Percentiles rank a stretch among this genome's conserved stretches.
Evolutionary conservation across 1,139 yeast genomes (phyloP).

Genomic region (Lodderomyces theae): DNA sequence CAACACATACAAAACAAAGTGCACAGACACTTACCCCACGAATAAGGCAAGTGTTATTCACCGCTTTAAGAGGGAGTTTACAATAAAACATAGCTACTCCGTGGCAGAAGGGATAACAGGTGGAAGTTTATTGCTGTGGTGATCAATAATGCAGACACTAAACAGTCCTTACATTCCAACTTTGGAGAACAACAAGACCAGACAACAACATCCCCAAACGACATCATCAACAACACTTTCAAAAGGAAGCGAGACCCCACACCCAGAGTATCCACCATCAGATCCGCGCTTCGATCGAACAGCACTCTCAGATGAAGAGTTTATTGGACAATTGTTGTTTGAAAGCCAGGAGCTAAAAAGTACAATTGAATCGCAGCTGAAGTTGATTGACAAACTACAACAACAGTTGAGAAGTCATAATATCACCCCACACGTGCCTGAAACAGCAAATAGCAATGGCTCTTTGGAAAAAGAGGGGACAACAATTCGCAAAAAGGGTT

Average conservation of each 20-base stretch:
- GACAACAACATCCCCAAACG: background rate
- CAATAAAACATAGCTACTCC: background rate
- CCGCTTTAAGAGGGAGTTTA: too few species aligned
- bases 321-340: slow-evolving; percentile 34
- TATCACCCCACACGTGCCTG: background rate
- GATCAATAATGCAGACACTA: slow-evolving; percentile 1
- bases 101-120: background rate
- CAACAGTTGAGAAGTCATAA: slow-evolving; percentile 4
- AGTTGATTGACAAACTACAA: slow-evolving; percentile 7
- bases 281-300: slow-evolving; percentile 37
- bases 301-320: slow-evolving; percentile 28
- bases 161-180: background rate
- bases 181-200: background rate
- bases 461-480: background rate
- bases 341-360: slow-evolving; percentile 35
- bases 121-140: too few species aligned
- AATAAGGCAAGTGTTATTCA: too few species aligned
- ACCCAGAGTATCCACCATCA: slow-evolving; percentile 30
- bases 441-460: background rate
- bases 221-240: background rate
- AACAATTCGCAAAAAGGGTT: background rate
- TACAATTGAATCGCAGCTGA: slow-evolving; percentile 8
- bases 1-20: too few species aligned
- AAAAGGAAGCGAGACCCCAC: background rate
- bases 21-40: too few species aligned